A percentile compares a stretch with the other conserved stretches of the same genome.
phyloP scores from a whole-genome alignment of 176 grass and related monocot genomes.

The Ananas comosus region DNA sequence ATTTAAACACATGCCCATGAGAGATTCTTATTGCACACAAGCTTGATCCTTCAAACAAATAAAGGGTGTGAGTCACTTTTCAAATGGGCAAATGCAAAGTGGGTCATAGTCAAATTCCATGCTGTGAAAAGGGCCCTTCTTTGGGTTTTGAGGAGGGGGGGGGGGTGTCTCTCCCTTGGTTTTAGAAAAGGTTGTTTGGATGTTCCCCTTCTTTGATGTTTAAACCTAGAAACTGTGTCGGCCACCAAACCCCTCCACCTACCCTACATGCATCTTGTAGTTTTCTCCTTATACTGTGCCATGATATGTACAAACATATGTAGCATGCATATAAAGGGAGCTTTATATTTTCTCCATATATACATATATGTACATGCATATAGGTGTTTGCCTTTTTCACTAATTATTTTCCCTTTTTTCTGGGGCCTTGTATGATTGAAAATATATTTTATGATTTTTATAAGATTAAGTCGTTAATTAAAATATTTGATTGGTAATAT shows the following conservation, averaged over 20 bases:
- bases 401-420: too few relatives aligned
- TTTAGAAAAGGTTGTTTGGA: slow-evolving; percentile 42
- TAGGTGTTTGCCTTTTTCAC: too few relatives aligned
- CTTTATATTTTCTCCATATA: too few relatives aligned
- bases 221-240: slow-evolving; percentile 31
- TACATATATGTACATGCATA: too few relatives aligned
- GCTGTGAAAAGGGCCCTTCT: slow-evolving; percentile 35
- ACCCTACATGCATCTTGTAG: not conserved
- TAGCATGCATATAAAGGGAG: too few relatives aligned
- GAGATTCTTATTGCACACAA: not conserved
- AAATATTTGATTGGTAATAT: too few relatives aligned
- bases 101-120: slow-evolving; percentile 47
- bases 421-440: too few relatives aligned
- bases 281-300: not conserved
- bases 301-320: too few relatives aligned
- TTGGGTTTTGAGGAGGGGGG: slow-evolving; percentile 21
- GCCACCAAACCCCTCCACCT: not conserved
- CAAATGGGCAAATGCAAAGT: too few relatives aligned
- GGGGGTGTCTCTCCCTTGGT: not conserved
- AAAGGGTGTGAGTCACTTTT: slow-evolving; percentile 16
- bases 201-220: slow-evolving; percentile 37
- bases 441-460: too few relatives aligned
- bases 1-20: not conserved
- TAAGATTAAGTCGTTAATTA: too few relatives aligned
- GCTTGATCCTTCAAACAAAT: slow-evolving; percentile 18